Evolutionary conservation across 2,329 filamentous ascomycete genomes (phyloP), one percentile per base, ranked within the genome.

Genomic region (Ascochyta viciae-villosae): DNA sequence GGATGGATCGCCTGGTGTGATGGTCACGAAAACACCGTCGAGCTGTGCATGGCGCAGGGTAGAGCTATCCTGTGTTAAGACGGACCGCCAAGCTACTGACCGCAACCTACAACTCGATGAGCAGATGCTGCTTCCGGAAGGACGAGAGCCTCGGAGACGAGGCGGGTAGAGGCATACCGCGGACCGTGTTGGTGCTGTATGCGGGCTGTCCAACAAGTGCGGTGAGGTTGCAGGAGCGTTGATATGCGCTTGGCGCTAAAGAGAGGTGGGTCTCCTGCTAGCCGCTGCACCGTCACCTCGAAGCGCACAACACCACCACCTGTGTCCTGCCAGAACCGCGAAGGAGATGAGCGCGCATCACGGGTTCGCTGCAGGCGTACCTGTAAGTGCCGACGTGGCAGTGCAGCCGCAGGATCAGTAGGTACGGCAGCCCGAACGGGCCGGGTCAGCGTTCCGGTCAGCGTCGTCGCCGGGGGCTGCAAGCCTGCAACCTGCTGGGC

Each of bases 11-110:
- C 89, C 90, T 0, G 91, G 91, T 26, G 89, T 90, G 57, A 96
- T 84, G 74, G 85, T 91, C 76, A 97, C 85, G 77, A 95, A 97
- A 59, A 97, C 83, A 49, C 95, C 94, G 53, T 91, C 87, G 2
- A 93, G 93, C 74, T 90, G 92, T 56, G 89, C 87, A 78, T 91
- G 86, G 75, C 90, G 92, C 66, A 96, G 82, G 58, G 90, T 90
- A 58, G 90, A 85, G 77, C 92, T 96, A 76, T 59, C 52, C 56
- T 58, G 38, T 40, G 67, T 74, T 62, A 74, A 70, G 58, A 38
- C 34, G 22, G 50, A 51, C 44, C 54, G 60, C 59, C 59, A 62
- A 60, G 57, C 26, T 44, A 50, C 50, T 50, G 55, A 55, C 58
- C 52, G 41, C 62, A 59, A 70, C 88, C 64, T 81, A 95, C 91